Evolutionary conservation across 306 rosid species (phyloP).

Genomic region (Quercus dentata): DNA sequence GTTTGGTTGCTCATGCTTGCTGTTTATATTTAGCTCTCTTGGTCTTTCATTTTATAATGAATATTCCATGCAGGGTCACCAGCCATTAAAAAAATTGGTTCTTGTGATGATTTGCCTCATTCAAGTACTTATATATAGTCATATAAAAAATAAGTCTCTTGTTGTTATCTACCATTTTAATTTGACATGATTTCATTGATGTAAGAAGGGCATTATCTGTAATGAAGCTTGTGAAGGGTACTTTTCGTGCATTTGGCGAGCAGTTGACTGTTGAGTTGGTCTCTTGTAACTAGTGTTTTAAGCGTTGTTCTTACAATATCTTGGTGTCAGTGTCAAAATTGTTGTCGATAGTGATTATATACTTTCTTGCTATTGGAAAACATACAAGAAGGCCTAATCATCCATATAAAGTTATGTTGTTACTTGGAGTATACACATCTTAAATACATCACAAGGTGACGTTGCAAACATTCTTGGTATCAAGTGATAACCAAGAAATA

Average conservation of each 20-base stretch:
- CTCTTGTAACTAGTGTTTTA: neutral
- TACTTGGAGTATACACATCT: neutral
- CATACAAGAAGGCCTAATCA: neutral
- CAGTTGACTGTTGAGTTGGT: neutral
- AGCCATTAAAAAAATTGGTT: neutral
- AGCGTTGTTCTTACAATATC: neutral
- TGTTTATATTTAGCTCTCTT: slow-evolving; percentile 1
- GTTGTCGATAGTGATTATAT: neutral
- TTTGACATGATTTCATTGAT: neutral
- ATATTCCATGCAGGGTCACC: slow-evolving; percentile 12
- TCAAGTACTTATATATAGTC: neutral
- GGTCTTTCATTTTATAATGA: slow-evolving; percentile 1
- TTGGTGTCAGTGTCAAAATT: neutral
- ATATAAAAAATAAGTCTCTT: neutral
- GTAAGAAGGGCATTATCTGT: neutral
- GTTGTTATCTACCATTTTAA: neutral
- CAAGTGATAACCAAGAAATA: neutral
- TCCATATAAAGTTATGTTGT: neutral
- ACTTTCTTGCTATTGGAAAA: neutral
- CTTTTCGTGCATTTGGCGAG: neutral
- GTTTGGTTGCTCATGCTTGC: slow-evolving; percentile 25
- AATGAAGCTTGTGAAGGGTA: neutral
- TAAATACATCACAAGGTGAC: neutral
- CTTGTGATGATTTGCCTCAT: neutral
- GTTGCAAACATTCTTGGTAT: neutral